Percentiles rank a stretch among this genome's conserved stretches.
Conservation (phyloP, 1,139 yeast genomes). For the Hyphopichia fennica region DNA sequence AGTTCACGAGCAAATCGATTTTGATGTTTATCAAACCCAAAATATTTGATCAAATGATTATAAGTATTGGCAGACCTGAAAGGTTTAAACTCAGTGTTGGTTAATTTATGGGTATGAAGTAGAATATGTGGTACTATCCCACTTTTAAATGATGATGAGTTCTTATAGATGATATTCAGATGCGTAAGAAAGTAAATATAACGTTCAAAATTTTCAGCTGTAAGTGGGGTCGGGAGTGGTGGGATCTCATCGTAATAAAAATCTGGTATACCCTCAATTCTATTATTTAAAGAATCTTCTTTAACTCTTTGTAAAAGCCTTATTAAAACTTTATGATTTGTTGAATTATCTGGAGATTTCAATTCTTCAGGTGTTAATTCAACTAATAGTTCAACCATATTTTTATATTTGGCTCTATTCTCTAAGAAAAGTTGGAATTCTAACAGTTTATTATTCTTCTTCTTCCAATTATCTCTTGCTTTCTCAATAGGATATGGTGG, state of each 20-base stretch:
- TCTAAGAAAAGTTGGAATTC: conserved; percentile 25
- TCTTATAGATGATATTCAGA: conserved; percentile 29
- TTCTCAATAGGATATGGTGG: conserved; percentile 20
- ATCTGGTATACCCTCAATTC: conserved; percentile 14
- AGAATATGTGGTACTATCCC: conserved; percentile 43
- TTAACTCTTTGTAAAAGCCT: conserved; percentile 16
- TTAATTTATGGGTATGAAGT: conserved; percentile 38
- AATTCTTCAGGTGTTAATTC: conserved; percentile 32
- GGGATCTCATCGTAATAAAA: conserved; percentile 36
- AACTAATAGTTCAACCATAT: conserved; percentile 33
- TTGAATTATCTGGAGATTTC: conserved; percentile 13
- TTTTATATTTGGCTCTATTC: conserved; percentile 28
- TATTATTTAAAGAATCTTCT: conserved; percentile 8
- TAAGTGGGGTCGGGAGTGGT: conserved; percentile 28
- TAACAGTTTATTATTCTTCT: conserved; percentile 15
- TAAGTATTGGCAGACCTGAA: conserved; percentile 38
- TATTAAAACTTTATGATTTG: conserved; percentile 6
- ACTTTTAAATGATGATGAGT: conserved; percentile 34
- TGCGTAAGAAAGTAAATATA: conserved; percentile 42
- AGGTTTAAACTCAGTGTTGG: conserved; percentile 27
- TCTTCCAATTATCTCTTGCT: conserved; percentile 32
- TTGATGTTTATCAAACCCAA: conserved; percentile 44
- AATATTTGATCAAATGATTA: conserved; percentile 42
- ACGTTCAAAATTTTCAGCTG: conserved; percentile 30
- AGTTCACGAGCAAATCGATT: conserved; percentile 43